phyloP scores from a whole-genome alignment of 2,329 filamentous ascomycete genomes.

The Epichloe gansuensis region DNA sequence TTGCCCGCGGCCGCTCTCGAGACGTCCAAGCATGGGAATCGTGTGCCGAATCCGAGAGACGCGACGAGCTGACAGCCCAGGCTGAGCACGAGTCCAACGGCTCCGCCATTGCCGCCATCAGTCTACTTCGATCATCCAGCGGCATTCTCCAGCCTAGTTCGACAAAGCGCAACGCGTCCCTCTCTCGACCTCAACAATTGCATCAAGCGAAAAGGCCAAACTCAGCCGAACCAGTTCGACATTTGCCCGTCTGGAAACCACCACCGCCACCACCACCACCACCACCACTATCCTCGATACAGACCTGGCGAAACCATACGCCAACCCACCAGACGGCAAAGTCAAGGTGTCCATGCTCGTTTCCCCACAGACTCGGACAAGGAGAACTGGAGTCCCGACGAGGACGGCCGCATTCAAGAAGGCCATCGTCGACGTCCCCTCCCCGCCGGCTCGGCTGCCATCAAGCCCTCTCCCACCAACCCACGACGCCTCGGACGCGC shows the following conservation, averaged over 20 bases:
- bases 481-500: constrained; percentile 29
- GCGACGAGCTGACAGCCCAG: constrained; percentile 68
- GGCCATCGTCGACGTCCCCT: constrained; percentile 21
- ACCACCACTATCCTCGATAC: constrained; percentile 13
- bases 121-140: constrained; percentile 61
- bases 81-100: constrained; percentile 71
- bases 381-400: constrained; percentile 68
- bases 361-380: constrained; percentile 68
- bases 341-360: constrained; percentile 28
- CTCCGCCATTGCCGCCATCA: constrained; percentile 71
- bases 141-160: constrained; percentile 40
- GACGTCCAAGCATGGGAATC: constrained; percentile 88
- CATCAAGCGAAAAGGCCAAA: constrained; percentile 48
- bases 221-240: constrained; percentile 50
- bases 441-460: constrained; percentile 17
- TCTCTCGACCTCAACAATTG: constrained; percentile 18
- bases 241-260: constrained; percentile 43
- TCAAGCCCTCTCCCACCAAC: constrained; percentile 16
- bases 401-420: constrained; percentile 20
- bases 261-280: neutral
- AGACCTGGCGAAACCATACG: constrained; percentile 16
- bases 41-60: constrained; percentile 69
- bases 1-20: constrained; percentile 62
- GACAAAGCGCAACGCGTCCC: constrained; percentile 51
- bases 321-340: constrained; percentile 15